A percentile compares a stretch with the other conserved stretches of the same genome.
These are phyloP conservation scores for Termitomyces sp. DNA, from an alignment of 768 basidiomycete genomes.

Conservation along the genomic window DNA sequence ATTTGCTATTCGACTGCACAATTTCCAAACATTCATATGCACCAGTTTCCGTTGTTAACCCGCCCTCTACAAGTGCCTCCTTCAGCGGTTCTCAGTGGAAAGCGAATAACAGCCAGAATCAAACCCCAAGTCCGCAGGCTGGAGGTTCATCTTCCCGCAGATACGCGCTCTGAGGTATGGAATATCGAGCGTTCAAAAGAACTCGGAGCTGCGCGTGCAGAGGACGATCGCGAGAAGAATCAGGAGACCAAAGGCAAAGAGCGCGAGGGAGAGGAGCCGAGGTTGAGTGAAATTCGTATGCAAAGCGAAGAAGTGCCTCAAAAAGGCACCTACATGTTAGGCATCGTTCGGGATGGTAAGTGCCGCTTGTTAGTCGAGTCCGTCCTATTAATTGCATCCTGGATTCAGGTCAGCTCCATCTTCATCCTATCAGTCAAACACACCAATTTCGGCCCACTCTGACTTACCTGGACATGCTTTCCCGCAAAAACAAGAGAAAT, in stretches of 20 bases:
- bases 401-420: constrained; percentile 60
- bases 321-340: constrained; percentile 70
- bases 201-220: constrained; percentile 61
- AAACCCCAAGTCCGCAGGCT: constrained; percentile 62
- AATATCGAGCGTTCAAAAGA: constrained; percentile 68
- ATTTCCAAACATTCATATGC: constrained; percentile 65
- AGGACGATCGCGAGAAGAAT: constrained; percentile 80
- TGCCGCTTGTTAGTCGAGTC: constrained; percentile 12
- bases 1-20: constrained; percentile 68
- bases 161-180: constrained; percentile 79
- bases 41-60: constrained; percentile 78
- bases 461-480: constrained; percentile 75
- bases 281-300: constrained; percentile 68
- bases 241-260: constrained; percentile 49
- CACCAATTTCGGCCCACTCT: constrained; percentile 83
- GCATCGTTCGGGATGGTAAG: constrained; percentile 70
- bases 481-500: constrained; percentile 57
- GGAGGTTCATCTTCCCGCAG: constrained; percentile 82
- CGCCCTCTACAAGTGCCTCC: constrained; percentile 77
- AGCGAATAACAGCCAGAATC: constrained; percentile 71
- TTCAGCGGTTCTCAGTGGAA: constrained; percentile 68
- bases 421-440: constrained; percentile 75
- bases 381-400: background rate
- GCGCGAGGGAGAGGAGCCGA: constrained; percentile 53
- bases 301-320: constrained; percentile 71